Base-by-base conservation (phyloP, 108 stramenopile genomes). In the Cyclostephanos tholiformis region DNA sequence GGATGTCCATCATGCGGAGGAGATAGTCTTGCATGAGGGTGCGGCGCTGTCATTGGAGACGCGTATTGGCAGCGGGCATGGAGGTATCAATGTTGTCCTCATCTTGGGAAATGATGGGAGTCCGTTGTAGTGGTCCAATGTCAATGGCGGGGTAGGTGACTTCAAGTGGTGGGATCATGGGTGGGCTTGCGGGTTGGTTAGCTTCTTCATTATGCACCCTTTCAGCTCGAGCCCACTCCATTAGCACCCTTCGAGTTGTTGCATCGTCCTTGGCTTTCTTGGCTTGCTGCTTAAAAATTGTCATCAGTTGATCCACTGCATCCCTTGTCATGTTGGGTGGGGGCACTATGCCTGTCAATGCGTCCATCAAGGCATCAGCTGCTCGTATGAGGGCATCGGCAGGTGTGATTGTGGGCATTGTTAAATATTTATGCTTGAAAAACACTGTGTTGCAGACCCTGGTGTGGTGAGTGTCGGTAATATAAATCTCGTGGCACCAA, bases 191-290 rank as follows among this genome's bases (percentile, higher is more conserved):
- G 0, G 41, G 41, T 41, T 41, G 41, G 41, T 41, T 41, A 1
- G 41, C 4, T 10, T 20, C 23, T 8, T 53, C 23, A 25, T 25
- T n/a, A n/a, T n/a, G n/a, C n/a, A n/a, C n/a, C n/a, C n/a, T n/a
- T n/a, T n/a, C n/a, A n/a, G n/a, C n/a, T 53, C 23, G 1, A 1
- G 20, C 11, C 6, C 23, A 19, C 52, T 22, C 52, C 19, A 20
- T 53, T 19, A 53, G 52, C 52, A 53, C 52, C 52, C 52, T 53
- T 53, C 20, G 52, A 53, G n/a, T 8, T 53, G 25, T 53, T 53
- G 52, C 52, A 22, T 53, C 52, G 8, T 53, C 23, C 23, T 53
- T 25, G 20, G 52, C 52, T 53, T 53, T 53, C 52, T 41, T 12
- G 9, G 52, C 52, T 25, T 53, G 20, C 52, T 22, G 6, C 20